Evolutionary conservation across 805 yeast species (phyloP).

Genomic region (Teunomyces pallodes): DNA sequence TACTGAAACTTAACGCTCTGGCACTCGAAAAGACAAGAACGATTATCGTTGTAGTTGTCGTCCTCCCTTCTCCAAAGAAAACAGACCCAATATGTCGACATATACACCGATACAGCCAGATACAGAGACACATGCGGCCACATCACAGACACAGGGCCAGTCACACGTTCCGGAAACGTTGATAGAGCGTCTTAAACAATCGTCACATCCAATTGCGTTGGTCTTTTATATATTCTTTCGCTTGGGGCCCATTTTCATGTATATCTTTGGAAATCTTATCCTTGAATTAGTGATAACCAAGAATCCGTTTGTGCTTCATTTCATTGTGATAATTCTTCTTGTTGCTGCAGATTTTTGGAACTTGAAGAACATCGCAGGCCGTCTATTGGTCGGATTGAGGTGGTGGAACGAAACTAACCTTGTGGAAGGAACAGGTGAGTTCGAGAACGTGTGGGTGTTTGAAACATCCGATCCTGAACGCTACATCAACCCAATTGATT

Average conservation of each 20-base stretch:
- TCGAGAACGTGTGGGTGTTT: slow-evolving; percentile 78
- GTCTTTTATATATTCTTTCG: slow-evolving; percentile 62
- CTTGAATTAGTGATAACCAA: slow-evolving; percentile 40
- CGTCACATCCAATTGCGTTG: slow-evolving; percentile 82
- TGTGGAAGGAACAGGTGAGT: slow-evolving; percentile 49
- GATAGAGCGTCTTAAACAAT: slow-evolving; percentile 48
- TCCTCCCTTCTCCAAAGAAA: background rate
- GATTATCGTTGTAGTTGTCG: too few species aligned
- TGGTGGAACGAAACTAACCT: slow-evolving; percentile 88
- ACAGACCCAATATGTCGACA: slow-evolving; percentile 9
- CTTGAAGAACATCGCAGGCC: slow-evolving; percentile 85
- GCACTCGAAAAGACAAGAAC: too few species aligned
- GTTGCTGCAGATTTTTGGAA: slow-evolving; percentile 93
- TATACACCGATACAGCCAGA: slow-evolving; percentile 35
- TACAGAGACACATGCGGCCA: slow-evolving; percentile 4
- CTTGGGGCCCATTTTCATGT: slow-evolving; percentile 59
- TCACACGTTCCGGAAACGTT: slow-evolving; percentile 13
- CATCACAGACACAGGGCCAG: background rate
- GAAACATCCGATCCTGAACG: slow-evolving; percentile 76
- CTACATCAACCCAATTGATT: slow-evolving; percentile 85
- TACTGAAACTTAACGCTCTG: too few species aligned
- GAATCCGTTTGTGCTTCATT: slow-evolving; percentile 60
- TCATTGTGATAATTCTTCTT: slow-evolving; percentile 72
- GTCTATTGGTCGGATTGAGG: slow-evolving; percentile 83
- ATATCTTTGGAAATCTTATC: slow-evolving; percentile 69